phyloP scores from a whole-genome alignment of 2,329 filamentous ascomycete species.

The Acephala macrosclerotiorum region DNA sequence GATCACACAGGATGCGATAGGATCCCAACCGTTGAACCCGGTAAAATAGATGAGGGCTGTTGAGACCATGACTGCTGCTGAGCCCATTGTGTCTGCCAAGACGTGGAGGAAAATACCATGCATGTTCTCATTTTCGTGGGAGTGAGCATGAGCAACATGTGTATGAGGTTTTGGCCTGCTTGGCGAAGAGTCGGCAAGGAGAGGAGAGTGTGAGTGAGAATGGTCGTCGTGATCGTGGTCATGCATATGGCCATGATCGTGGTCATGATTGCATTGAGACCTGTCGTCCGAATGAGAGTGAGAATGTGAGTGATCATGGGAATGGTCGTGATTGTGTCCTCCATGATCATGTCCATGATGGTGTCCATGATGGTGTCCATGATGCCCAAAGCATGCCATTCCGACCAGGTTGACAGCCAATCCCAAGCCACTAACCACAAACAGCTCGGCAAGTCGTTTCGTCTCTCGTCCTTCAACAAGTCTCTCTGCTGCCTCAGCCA shows the following conservation, averaged over 20 bases:
- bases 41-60: constrained; percentile 87
- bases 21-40: constrained; percentile 94
- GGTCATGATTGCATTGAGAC: constrained; percentile 42
- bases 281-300: constrained; percentile 26
- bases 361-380: constrained; percentile 53
- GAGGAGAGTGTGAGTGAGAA: constrained; percentile 22
- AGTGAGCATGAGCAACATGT: constrained; percentile 52
- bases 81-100: constrained; percentile 92
- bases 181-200: constrained; percentile 20
- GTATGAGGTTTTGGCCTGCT: constrained; percentile 27
- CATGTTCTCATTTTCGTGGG: constrained; percentile 97
- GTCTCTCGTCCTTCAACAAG: constrained; percentile 85
- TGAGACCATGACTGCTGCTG: constrained; percentile 91
- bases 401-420: constrained; percentile 91
- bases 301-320: constrained; percentile 45
- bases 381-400: constrained; percentile 60
- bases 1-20: constrained; percentile 91
- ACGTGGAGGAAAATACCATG: constrained; percentile 96
- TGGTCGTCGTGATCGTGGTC: constrained; percentile 6
- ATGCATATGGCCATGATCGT: constrained; percentile 37
- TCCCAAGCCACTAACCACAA: constrained; percentile 87
- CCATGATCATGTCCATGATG: constrained; percentile 43
- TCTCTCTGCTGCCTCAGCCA: constrained; percentile 91
- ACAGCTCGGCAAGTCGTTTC: constrained; percentile 82
- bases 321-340: constrained; percentile 37